phyloP scores from a whole-genome alignment of 1,284 basidiomycete species.

The Pseudozyma sp. region DNA sequence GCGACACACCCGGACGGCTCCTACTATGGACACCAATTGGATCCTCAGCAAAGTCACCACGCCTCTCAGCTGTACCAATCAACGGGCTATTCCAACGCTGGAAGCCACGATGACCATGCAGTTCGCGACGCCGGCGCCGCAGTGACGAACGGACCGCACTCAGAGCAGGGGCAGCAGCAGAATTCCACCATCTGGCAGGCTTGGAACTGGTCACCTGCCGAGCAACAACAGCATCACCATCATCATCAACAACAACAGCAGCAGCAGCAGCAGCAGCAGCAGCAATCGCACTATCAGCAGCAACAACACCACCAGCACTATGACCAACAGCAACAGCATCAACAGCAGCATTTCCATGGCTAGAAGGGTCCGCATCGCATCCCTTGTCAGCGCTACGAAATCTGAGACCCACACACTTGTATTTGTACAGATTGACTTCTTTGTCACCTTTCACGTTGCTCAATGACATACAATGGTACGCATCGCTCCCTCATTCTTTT shows the following conservation, averaged over 20 bases:
- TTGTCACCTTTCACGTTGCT: too few species aligned
- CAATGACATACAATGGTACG: too few species aligned
- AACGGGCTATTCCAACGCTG: too few species aligned
- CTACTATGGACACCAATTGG: too few species aligned
- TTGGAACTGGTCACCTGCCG: not conserved
- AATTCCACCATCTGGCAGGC: not conserved
- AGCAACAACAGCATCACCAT: not conserved
- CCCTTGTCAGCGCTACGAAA: too few species aligned
- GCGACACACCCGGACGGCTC: too few species aligned
- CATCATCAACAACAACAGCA: conserved; percentile 1
- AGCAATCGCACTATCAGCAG: not conserved
- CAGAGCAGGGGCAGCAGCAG: not conserved
- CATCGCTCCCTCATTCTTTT: too few species aligned
- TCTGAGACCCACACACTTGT: too few species aligned
- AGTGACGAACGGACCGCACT: not conserved
- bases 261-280: conserved; percentile 1
- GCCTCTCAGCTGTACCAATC: not conserved
- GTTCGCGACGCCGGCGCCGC: not conserved
- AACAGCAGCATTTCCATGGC: conserved; percentile 10
- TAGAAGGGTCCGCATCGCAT: not conserved
- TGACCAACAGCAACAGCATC: conserved; percentile 2
- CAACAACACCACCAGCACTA: conserved; percentile 2
- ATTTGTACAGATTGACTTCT: too few species aligned
- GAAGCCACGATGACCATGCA: too few species aligned
- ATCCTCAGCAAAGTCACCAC: not conserved